Evolutionary conservation across 768 basidiomycete species (phyloP).

Genomic region (Pilatotrama ljubarskyi): DNA sequence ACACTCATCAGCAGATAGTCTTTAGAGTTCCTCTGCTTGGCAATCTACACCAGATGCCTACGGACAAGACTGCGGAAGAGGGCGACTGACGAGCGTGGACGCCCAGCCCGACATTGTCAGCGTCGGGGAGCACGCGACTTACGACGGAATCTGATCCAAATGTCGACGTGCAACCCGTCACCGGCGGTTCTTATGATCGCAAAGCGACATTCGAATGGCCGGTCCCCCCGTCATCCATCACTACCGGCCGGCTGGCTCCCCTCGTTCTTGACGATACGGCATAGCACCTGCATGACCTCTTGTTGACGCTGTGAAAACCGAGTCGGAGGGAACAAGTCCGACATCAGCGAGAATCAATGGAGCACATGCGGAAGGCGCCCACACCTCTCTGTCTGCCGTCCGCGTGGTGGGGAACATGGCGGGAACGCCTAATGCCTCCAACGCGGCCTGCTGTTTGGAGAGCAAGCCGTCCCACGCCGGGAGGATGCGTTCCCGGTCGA

Average conservation of each 20-base stretch:
- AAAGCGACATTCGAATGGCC: not conserved
- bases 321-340: not conserved
- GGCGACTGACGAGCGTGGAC: not conserved
- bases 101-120: not conserved
- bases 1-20: not conserved
- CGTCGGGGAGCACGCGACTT: not conserved
- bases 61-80: not conserved
- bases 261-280: conserved; percentile 44
- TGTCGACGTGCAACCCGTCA: not conserved
- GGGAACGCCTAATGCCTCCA: conserved; percentile 65
- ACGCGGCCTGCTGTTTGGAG: conserved; percentile 63
- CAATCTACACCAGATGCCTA: not conserved
- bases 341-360: not conserved
- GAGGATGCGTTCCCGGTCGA: conserved; percentile 69
- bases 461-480: conserved; percentile 79
- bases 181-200: not conserved
- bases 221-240: conserved; percentile 11
- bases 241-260: not conserved
- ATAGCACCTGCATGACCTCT: conserved; percentile 66
- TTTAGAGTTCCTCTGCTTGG: not conserved
- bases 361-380: conserved; percentile 17
- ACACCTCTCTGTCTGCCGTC: conserved; percentile 56
- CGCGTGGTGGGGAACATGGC: conserved; percentile 64
- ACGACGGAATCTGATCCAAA: not conserved
- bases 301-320: conserved; percentile 57